Conservation (phyloP, 345 rosid species). For the Hypericum perforatum region DNA sequence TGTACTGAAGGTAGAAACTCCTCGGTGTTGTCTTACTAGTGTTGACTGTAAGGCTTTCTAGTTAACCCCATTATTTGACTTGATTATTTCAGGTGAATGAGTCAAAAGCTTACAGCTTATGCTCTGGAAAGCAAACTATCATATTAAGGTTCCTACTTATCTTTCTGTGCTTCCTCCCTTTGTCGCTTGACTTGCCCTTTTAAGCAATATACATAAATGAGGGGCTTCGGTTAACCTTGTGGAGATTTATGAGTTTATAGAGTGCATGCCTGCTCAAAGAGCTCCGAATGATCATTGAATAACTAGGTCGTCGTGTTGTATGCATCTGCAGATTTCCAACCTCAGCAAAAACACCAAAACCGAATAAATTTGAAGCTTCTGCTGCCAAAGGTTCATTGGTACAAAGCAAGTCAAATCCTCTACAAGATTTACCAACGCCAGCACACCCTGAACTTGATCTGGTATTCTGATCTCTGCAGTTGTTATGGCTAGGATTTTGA, state of each 20-base stretch:
- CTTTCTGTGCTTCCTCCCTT: constrained; percentile 7
- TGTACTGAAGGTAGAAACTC: constrained; percentile 55
- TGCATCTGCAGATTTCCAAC: constrained; percentile 58
- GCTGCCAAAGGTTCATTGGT: constrained; percentile 57
- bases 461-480: constrained; percentile 30
- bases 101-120: constrained; percentile 44
- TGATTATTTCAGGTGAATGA: constrained; percentile 63
- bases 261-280: no score
- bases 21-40: constrained; percentile 9
- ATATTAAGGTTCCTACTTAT: constrained; percentile 43
- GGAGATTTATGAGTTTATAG: no score
- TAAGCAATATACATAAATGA: not conserved
- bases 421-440: constrained; percentile 30
- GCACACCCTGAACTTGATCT: constrained; percentile 38
- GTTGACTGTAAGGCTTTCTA: not conserved
- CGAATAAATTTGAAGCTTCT: constrained; percentile 43
- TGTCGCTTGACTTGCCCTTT: constrained; percentile 1
- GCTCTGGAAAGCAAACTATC: constrained; percentile 42
- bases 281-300: no score
- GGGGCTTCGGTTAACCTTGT: no score
- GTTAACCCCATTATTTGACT: not conserved
- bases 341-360: constrained; percentile 43
- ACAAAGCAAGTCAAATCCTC: constrained; percentile 42
- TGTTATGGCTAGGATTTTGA: constrained; percentile 6
- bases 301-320: not conserved